Evolutionary conservation across 768 basidiomycete genomes (phyloP), one percentile per base, ranked within the genome.

Genomic region (Neoboletus magnificus): DNA sequence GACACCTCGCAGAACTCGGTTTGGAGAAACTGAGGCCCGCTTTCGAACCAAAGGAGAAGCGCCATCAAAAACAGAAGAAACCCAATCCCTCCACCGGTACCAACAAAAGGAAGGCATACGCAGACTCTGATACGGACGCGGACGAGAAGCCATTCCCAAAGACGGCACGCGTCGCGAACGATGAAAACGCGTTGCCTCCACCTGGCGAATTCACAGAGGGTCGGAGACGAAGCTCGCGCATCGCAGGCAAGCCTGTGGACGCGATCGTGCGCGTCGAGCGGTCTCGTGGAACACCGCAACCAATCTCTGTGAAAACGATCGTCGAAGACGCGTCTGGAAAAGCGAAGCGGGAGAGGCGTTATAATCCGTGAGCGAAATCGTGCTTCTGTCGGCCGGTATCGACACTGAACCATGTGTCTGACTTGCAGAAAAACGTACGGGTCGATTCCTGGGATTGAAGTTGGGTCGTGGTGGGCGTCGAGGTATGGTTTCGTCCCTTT

Each of bases 401-500:
- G 64, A 70, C 27, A 27, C 72, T 45, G 35, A 29, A 22, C 22
- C 15, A 11, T 46, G 20, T 20, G 52, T 62, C 42, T 39, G 25
- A 20, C 47, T 4, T 25, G 52, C 56, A 91, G 89, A 12, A 94
- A 93, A 73, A 79, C 73, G 2, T 94, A 84, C 69, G 94, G 94
- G 0, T 62, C 77, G 33, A 95, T 97, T 54, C 91, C 92, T 7
- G 91, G 82, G 3, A 70, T 96, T 20, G 76, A 78, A 25, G 83
- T 93, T 16, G 93, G 92, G 3, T 85, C 85, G 25, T 91, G 89
- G 86, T 97, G 92, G 91, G 79, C 82, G 52, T 81, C 78, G 6
- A 76, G 92, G 75, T 77, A 73, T 53, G 82, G 62, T 11, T 5
- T 27, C 16, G 3, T 36, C 20, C 16, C 25, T 36, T 20, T 36